phyloP scores from a whole-genome alignment of 225 moss, liverwort and hornwort genomes.

The Pleurozium schreberi region DNA sequence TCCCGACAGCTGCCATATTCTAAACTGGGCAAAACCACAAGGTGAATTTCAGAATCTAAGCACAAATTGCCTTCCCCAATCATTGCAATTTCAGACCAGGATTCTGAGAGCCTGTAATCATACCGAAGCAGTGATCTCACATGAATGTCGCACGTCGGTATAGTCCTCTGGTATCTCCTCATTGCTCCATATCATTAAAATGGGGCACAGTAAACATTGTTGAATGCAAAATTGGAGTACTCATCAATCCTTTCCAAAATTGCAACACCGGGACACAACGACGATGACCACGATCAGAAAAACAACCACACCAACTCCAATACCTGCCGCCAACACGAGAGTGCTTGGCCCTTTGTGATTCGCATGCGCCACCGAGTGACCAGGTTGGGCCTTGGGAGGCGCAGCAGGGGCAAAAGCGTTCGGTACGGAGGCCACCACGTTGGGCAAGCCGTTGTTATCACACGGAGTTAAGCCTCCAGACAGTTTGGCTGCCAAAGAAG shows the following conservation, averaged over 20 bases:
- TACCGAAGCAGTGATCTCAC: not conserved
- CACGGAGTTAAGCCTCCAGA: conserved; percentile 13
- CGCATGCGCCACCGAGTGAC: not conserved
- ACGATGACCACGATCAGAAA: conserved; percentile 11
- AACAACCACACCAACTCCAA: conserved; percentile 18
- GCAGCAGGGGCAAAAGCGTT: not conserved
- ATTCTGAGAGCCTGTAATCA: not conserved
- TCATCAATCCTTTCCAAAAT: not conserved
- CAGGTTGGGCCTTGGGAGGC: conserved; percentile 21
- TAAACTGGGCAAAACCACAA: not conserved
- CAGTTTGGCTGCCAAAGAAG: conserved; percentile 7
- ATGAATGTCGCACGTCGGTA: not conserved
- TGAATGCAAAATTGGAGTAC: not conserved
- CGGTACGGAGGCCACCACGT: not conserved
- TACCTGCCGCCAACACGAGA: conserved; percentile 18
- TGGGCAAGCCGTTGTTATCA: not conserved
- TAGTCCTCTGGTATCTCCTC: not conserved
- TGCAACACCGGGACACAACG: conserved; percentile 11
- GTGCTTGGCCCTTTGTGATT: not conserved
- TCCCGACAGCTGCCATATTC: not conserved
- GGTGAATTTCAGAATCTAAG: not conserved
- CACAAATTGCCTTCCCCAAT: not conserved
- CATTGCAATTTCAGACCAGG: not conserved
- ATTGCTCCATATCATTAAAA: not conserved
- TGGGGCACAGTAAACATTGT: not conserved